phyloP scores from a whole-genome alignment of 768 basidiomycete species.

The Lentinula edodes region DNA sequence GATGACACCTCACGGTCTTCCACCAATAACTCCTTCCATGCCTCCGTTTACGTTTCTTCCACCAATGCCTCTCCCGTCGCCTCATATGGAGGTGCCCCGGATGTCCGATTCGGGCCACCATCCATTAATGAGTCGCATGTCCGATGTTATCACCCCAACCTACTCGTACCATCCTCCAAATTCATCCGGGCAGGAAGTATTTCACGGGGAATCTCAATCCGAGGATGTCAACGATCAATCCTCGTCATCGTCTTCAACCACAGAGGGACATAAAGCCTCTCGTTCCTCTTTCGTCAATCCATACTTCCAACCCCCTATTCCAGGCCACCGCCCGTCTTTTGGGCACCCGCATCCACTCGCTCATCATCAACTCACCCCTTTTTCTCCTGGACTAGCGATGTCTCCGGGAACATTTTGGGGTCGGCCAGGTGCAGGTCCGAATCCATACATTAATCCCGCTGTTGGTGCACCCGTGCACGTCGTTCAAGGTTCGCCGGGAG shows the following conservation, averaged over 20 bases:
- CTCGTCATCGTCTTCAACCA: not conserved
- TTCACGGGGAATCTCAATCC: not conserved
- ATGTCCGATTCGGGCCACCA: not conserved
- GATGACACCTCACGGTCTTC: conserved; percentile 76
- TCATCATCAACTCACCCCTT: conserved; percentile 23
- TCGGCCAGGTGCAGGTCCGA: conserved; percentile 34
- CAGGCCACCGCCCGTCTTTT: conserved; percentile 9
- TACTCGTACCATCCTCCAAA: not conserved
- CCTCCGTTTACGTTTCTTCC: conserved; percentile 86
- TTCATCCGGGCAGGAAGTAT: not conserved
- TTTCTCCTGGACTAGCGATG: conserved; percentile 71
- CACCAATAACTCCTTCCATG: conserved; percentile 96
- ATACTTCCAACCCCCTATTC: conserved; percentile 13
- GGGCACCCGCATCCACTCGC: conserved; percentile 4
- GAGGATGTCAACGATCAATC: not conserved
- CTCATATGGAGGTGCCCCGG: not conserved
- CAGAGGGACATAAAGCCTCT: not conserved
- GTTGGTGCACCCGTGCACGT: conserved; percentile 53
- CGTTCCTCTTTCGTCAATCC: not conserved
- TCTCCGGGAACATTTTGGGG: conserved; percentile 75
- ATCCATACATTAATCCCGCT: conserved; percentile 49
- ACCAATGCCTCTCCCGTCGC: conserved; percentile 23
- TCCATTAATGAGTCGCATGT: not conserved
- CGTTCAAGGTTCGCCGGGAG: conserved; percentile 8
- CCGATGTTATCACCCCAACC: conserved; percentile 2